Percentiles rank a stretch among this genome's conserved stretches.
Evolutionary conservation across 176 grass and related monocot species (phyloP).

Genomic region (Sorghum bicolor): Sorghum_bicolor_NCBIv3 NC_012870.2:70369001-70369500

Average conservation of each 20-base stretch:
- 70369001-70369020: conserved; percentile 46
- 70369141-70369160: conserved; percentile 63
- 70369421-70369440: conserved; percentile 71
- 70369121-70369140: conserved; percentile 44
- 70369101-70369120: conserved; percentile 45
- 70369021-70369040: conserved; percentile 42
- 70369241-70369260: not conserved
- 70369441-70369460: conserved; percentile 87
- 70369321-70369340: not conserved
- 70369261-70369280: not conserved
- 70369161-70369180: conserved; percentile 28
- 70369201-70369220: conserved; percentile 19
- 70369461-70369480: conserved; percentile 96
- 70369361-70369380: conserved; percentile 63
- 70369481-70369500: conserved; percentile 81
- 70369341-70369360: not conserved
- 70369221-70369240: not conserved
- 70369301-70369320: not conserved
- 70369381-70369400: conserved; percentile 87
- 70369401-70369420: conserved; percentile 77
- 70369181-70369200: conserved; percentile 45
- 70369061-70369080: conserved; percentile 46
- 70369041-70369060: conserved; percentile 47
- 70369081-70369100: conserved; percentile 51
- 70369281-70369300: not conserved